Base-by-base conservation (phyloP, 495 filamentous ascomycete genomes). In the Penicillium mononematosum region DNA sequence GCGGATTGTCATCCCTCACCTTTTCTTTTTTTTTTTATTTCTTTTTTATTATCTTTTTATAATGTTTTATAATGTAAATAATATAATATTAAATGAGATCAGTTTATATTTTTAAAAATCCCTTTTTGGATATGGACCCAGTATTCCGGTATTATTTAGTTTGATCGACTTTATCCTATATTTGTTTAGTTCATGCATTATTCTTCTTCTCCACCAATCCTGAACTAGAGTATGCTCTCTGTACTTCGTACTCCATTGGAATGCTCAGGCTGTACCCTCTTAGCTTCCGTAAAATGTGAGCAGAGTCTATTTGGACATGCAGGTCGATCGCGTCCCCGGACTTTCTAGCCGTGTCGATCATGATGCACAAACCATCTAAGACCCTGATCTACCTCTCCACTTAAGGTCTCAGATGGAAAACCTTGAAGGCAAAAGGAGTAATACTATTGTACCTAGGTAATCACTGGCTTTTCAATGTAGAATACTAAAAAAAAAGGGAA, bases 1-100 rank as follows among this genome's bases (percentile, higher is more conserved):
- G 53, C 65, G 42, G 49, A 52, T 60, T 63, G 53, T 42, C 63
- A 67, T 71, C 70, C 70, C 70, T 71, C 66, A 68, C 70, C 53
- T 60, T 50, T 56, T 46, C 31, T 45, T 58, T 57, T 56, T 52
- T 56, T 19, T 48, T 51, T 45, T 50, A 38, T 49, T 55, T 45
- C 44, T 46, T 50, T 53, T 58, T 62, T 53, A 63, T 58, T 54
- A 55, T 60, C 20, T 62, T 44, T 45, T 53, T 25, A 53, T 31
- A 29, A 29, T 9, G 49, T 5, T 45, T 56, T 64, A 51, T 29
- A 5, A 14, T 19, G 16, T 22, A 32, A 12, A 44, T 16, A 31
- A 45, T 24, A 12, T 22, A 29, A 29, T 10, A 29, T 25, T 5
- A 25, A 25, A 31, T 10, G 29, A 31, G 11, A 31, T 10, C 9